Evolutionary conservation across 768 basidiomycete genomes (phyloP).

Genomic region (Lactarius quietus): DNA sequence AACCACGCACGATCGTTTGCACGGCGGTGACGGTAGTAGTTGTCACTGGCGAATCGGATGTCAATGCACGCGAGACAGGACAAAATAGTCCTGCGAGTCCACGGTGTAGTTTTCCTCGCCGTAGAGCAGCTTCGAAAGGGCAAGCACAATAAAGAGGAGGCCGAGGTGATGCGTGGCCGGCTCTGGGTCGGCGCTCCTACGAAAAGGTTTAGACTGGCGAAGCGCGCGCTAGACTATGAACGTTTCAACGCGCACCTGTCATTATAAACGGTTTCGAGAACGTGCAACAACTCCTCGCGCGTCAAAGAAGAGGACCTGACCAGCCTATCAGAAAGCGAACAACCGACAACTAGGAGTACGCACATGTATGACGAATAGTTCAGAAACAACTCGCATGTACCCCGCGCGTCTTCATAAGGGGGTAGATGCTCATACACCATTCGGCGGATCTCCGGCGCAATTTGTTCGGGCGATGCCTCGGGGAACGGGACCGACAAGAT

Average conservation of each 20-base stretch:
- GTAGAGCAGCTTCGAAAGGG: slow-evolving; percentile 64
- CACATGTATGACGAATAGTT: slow-evolving; percentile 54
- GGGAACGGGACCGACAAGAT: slow-evolving; percentile 24
- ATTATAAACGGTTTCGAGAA: slow-evolving; percentile 52
- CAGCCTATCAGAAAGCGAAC: background rate
- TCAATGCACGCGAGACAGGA: slow-evolving; percentile 54
- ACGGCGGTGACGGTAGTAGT: slow-evolving; percentile 55
- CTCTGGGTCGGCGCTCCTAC: slow-evolving; percentile 38
- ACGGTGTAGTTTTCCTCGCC: slow-evolving; percentile 45
- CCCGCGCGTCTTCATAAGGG: slow-evolving; percentile 53
- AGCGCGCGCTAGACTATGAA: background rate
- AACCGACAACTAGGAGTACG: slow-evolving; percentile 10
- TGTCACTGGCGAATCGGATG: slow-evolving; percentile 43
- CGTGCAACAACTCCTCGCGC: slow-evolving; percentile 53
- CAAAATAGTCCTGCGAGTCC: slow-evolving; percentile 60
- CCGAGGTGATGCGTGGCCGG: slow-evolving; percentile 52
- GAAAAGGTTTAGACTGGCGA: background rate
- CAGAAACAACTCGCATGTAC: slow-evolving; percentile 61
- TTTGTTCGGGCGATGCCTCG: slow-evolving; percentile 21
- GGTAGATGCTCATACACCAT: slow-evolving; percentile 52
- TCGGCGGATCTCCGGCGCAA: slow-evolving; percentile 33
- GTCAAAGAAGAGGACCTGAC: slow-evolving; percentile 53
- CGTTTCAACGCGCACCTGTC: slow-evolving; percentile 37
- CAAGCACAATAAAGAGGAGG: slow-evolving; percentile 62
- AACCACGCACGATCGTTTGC: slow-evolving; percentile 49